phyloP scores from a whole-genome alignment of 805 yeast species.

The Candida nitratophila region DNA sequence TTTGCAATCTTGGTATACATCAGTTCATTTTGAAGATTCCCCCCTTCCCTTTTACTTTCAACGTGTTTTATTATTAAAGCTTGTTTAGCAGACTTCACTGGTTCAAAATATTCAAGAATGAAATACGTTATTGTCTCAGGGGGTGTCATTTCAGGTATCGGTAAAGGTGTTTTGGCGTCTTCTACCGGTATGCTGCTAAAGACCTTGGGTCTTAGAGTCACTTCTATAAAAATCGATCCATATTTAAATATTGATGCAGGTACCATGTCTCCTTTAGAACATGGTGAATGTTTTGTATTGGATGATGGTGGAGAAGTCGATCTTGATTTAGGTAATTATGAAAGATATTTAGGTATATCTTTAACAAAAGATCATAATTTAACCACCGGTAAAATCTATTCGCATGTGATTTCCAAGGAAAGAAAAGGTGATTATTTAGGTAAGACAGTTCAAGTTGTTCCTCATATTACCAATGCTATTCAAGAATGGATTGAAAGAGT shows the following conservation, averaged over 20 bases:
- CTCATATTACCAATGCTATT: constrained; percentile 94
- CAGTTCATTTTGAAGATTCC: too few species aligned
- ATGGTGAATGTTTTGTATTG: constrained; percentile 96
- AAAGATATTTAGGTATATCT: constrained; percentile 90
- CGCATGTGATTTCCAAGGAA: constrained; percentile 88
- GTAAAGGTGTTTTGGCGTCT: constrained; percentile 97
- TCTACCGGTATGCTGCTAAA: constrained; percentile 93
- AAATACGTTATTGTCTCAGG: constrained; percentile 99
- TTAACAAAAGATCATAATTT: constrained; percentile 92
- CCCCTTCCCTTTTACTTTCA: too few species aligned
- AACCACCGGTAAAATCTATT: constrained; percentile 96
- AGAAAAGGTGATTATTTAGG: constrained; percentile 97
- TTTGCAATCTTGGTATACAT: too few species aligned
- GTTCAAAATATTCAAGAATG: constrained; percentile 42
- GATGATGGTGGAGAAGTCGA: constrained; percentile 99
- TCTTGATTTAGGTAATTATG: constrained; percentile 96
- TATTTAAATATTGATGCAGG: constrained; percentile 99
- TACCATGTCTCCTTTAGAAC: constrained; percentile 98
- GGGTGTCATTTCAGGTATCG: constrained; percentile 99
- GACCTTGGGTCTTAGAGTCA: constrained; percentile 89
- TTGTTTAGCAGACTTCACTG: too few species aligned
- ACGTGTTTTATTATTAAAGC: too few species aligned
- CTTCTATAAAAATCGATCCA: constrained; percentile 97
- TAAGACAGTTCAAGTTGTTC: constrained; percentile 99
- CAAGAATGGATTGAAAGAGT: constrained; percentile 98